phyloP scores from a whole-genome alignment of 164 flowering plant species.

The Nymphaea colorata region DNA sequence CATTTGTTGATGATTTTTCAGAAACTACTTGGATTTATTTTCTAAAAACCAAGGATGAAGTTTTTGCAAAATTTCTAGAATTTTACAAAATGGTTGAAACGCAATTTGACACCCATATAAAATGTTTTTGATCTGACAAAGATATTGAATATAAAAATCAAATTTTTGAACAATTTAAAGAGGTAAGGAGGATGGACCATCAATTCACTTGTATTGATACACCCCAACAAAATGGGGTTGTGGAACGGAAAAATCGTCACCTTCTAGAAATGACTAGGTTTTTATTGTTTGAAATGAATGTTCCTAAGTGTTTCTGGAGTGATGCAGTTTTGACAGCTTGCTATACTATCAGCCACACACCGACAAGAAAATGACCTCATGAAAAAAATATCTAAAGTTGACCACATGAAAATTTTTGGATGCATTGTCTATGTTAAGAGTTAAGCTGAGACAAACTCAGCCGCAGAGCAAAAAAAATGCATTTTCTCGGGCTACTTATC shows the following conservation, averaged over 20 bases:
- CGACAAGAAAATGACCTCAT: no score
- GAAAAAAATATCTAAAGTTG: background rate
- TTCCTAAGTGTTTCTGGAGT: background rate
- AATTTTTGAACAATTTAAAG: background rate
- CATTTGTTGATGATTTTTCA: background rate
- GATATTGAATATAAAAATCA: background rate
- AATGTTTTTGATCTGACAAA: background rate
- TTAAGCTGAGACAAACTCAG: background rate
- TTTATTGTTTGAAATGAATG: background rate
- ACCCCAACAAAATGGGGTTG: slow-evolving; percentile 2
- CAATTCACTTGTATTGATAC: background rate
- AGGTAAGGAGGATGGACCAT: background rate
- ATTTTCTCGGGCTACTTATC: background rate
- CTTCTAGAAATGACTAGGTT: background rate
- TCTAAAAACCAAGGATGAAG: background rate
- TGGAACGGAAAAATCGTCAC: background rate
- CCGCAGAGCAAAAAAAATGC: background rate
- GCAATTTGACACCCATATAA: no score
- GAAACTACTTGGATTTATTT: background rate
- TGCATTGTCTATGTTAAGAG: background rate
- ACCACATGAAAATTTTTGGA: background rate
- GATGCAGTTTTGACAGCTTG: background rate
- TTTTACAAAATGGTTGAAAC: background rate
- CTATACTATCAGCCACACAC: no score
- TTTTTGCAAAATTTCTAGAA: background rate